A percentile compares a stretch with the other conserved stretches of the same genome.
Conservation (phyloP, 2,329 filamentous ascomycete genomes). For the Pyrenochaeta sp. region DNA sequence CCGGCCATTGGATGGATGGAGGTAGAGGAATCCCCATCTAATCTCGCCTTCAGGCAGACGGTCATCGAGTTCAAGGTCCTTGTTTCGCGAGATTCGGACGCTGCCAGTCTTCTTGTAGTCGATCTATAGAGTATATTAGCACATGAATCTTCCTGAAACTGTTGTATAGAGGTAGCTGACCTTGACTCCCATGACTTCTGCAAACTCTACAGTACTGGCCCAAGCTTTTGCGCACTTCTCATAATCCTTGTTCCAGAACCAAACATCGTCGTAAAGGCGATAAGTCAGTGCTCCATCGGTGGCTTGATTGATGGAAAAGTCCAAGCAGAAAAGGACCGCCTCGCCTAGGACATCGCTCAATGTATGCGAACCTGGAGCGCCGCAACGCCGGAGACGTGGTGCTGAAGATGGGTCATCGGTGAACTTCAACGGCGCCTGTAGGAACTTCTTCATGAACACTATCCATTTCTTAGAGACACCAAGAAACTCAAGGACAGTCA, state of each 20-base stretch:
- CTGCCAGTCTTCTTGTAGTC: conserved; percentile 53
- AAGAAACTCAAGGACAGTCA: conserved; percentile 54
- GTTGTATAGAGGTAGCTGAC: conserved; percentile 10
- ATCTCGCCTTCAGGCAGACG: conserved; percentile 39
- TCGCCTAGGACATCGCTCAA: conserved; percentile 59
- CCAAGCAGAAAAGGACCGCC: conserved; percentile 57
- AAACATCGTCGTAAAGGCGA: conserved; percentile 59
- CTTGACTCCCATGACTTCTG: conserved; percentile 52
- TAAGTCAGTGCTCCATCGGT: conserved; percentile 54
- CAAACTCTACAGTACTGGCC: conserved; percentile 53
- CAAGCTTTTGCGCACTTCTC: conserved; percentile 53
- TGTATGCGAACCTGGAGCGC: conserved; percentile 56
- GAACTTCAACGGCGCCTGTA: conserved; percentile 57
- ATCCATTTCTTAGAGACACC: conserved; percentile 54
- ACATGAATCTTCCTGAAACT: not conserved
- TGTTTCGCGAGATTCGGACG: conserved; percentile 39
- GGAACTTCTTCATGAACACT: conserved; percentile 55
- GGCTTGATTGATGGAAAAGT: conserved; percentile 54
- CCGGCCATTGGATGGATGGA: conserved; percentile 32
- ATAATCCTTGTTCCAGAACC: conserved; percentile 56
- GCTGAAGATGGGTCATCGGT: conserved; percentile 40
- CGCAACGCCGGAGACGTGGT: conserved; percentile 52
- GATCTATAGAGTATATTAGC: conserved; percentile 31
- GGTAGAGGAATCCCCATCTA: conserved; percentile 42
- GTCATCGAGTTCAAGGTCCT: conserved; percentile 20